These are phyloP conservation scores for Trichoderma citrinoviride DNA, from an alignment of 2,329 filamentous ascomycete genomes.

Conservation along the genomic window DNA sequence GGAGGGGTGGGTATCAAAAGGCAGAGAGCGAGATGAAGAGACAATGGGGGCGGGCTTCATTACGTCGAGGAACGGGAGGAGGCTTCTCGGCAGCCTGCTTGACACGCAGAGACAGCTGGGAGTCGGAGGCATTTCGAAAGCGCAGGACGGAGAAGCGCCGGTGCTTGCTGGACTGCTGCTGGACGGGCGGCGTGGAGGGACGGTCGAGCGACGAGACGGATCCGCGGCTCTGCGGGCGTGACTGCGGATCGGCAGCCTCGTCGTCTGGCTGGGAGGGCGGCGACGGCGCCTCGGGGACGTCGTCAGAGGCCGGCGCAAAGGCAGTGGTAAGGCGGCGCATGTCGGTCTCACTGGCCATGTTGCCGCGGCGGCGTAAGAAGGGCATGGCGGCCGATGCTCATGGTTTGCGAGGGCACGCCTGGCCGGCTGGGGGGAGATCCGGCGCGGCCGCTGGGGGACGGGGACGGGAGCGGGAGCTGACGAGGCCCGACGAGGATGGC, in stretches of 20 bases:
- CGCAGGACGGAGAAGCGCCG: conserved; percentile 69
- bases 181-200: conserved; percentile 42
- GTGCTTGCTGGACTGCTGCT: conserved; percentile 56
- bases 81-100: conserved; percentile 63
- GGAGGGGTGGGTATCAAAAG: not conserved
- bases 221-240: conserved; percentile 27
- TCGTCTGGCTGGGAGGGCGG: conserved; percentile 21
- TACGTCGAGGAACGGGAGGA: conserved; percentile 58
- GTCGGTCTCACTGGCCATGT: conserved; percentile 57
- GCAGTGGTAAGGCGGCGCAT: conserved; percentile 53
- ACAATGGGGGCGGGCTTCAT: conserved; percentile 13
- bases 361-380: conserved; percentile 60
- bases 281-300: conserved; percentile 25
- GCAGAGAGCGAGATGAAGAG: not conserved
- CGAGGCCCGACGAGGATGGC: not conserved
- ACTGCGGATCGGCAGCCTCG: conserved; percentile 17
- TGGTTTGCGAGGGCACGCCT: conserved; percentile 35
- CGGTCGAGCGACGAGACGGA: conserved; percentile 25
- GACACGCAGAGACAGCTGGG: conserved; percentile 74
- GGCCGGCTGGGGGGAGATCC: conserved; percentile 18
- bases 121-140: conserved; percentile 90
- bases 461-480: not conserved
- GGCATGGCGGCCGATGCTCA: conserved; percentile 50
- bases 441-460: conserved; percentile 3
- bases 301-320: conserved; percentile 31